Percentiles rank a stretch among this genome's conserved stretches.
Evolutionary conservation across 441 rosid genomes (phyloP).

Genomic region (Gossypium lobatum): DNA sequence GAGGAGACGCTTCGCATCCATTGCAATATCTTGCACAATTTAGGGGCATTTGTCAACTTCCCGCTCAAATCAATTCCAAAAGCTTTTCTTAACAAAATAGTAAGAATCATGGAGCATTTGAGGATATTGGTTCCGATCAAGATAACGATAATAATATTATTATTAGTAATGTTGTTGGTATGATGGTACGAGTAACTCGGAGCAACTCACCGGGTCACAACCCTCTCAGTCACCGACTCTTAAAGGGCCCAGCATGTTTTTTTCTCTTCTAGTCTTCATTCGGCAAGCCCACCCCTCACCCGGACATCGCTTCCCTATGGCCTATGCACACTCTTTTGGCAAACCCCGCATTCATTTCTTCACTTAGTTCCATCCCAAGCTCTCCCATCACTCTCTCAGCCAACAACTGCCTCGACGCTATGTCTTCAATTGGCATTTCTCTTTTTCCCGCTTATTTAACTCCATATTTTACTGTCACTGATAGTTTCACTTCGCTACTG

Average conservation of each 20-base stretch:
- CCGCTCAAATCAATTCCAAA: no score
- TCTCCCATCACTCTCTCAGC: slow-evolving; percentile 38
- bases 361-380: slow-evolving; percentile 46
- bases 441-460: slow-evolving; percentile 26
- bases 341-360: slow-evolving; percentile 34
- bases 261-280: slow-evolving; percentile 41
- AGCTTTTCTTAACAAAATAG: not conserved
- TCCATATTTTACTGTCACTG: slow-evolving; percentile 19
- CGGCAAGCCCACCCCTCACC: slow-evolving; percentile 43
- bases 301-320: slow-evolving; percentile 40
- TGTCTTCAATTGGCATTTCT: slow-evolving; percentile 30
- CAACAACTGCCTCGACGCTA: slow-evolving; percentile 28
- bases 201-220: slow-evolving; percentile 27
- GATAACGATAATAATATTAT: not conserved
- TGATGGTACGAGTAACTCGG: slow-evolving; percentile 9
- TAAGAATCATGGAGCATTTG: not conserved
- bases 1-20: no score
- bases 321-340: slow-evolving; percentile 29
- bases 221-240: slow-evolving; percentile 24
- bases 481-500: slow-evolving; percentile 13
- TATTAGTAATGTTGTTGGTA: not conserved
- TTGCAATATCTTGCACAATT: no score
- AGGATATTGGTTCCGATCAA: not conserved
- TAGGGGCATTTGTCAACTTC: no score
- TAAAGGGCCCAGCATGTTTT: slow-evolving; percentile 60